phyloP scores from a whole-genome alignment of 805 yeast genomes.

The Candida easanensis region DNA sequence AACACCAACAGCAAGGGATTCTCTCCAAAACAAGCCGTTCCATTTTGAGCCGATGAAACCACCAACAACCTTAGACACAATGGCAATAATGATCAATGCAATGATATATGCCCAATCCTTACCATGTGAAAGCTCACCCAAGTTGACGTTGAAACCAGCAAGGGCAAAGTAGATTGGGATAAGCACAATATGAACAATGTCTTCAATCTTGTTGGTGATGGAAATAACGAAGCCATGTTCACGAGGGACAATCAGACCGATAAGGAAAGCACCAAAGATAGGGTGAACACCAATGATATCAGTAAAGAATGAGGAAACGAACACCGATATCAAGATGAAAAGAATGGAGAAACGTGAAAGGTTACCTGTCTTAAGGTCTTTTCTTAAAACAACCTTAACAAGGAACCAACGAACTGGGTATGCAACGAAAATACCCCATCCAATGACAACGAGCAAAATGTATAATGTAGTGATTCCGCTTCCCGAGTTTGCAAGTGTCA shows the following conservation, averaged over 20 bases:
- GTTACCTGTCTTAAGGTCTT: conserved; percentile 53
- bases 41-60: conserved; percentile 63
- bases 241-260: conserved; percentile 73
- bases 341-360: conserved; percentile 63
- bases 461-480: conserved; percentile 68
- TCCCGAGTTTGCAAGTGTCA: conserved; percentile 72
- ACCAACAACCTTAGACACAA: conserved; percentile 64
- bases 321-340: conserved; percentile 51
- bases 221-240: conserved; percentile 70
- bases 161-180: conserved; percentile 79
- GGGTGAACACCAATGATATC: conserved; percentile 86
- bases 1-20: conserved; percentile 71
- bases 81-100: conserved; percentile 64
- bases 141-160: conserved; percentile 70
- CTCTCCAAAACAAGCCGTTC: conserved; percentile 67
- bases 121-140: conserved; percentile 62
- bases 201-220: conserved; percentile 74
- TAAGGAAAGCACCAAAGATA: conserved; percentile 80
- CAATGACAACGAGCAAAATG: conserved; percentile 61
- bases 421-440: conserved; percentile 62
- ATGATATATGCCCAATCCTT: conserved; percentile 76
- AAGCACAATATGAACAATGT: conserved; percentile 65
- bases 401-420: conserved; percentile 55
- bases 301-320: conserved; percentile 72
- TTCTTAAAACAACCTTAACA: conserved; percentile 41